phyloP scores from a whole-genome alignment of 768 basidiomycete genomes.

The Boletus barrowsii region DNA sequence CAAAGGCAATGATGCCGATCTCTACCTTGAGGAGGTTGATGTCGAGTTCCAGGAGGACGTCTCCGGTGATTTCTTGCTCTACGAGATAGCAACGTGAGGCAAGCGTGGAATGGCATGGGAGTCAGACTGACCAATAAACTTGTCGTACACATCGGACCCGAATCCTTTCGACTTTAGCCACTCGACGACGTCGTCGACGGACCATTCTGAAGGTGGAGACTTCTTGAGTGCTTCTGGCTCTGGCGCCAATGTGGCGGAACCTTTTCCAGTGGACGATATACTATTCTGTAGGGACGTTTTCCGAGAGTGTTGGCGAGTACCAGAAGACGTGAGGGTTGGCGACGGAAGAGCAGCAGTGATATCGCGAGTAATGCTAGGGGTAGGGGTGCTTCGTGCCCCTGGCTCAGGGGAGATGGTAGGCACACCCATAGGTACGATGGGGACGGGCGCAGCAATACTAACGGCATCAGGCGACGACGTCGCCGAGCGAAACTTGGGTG shows the following conservation, averaged over 20 bases:
- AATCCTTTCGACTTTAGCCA: conserved; percentile 88
- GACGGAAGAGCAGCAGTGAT: conserved; percentile 31
- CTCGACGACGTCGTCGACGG: conserved; percentile 81
- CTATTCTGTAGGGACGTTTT: conserved; percentile 45
- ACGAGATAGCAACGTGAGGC: conserved; percentile 6
- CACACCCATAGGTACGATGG: conserved; percentile 16
- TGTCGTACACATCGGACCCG: conserved; percentile 75
- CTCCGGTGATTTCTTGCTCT: conserved; percentile 99
- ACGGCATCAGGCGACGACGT: conserved; percentile 28
- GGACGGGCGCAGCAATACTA: conserved; percentile 22
- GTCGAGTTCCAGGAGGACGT: conserved; percentile 93
- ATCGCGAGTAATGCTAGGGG: conserved; percentile 25
- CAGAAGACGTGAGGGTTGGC: conserved; percentile 25
- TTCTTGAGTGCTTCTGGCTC: conserved; percentile 28
- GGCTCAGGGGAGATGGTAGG: conserved; percentile 22
- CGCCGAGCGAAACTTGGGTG: conserved; percentile 23
- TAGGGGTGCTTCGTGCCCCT: conserved; percentile 18
- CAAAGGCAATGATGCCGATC: conserved; percentile 91
- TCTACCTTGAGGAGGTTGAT: conserved; percentile 87
- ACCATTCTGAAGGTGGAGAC: conserved; percentile 65
- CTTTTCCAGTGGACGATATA: conserved; percentile 26
- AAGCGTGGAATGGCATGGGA: background rate
- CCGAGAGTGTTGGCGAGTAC: conserved; percentile 23
- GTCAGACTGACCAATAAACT: conserved; percentile 70
- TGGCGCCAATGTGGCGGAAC: conserved; percentile 21